These are phyloP conservation scores for Candolleomyces eurysporus DNA, from an alignment of 768 basidiomycete genomes.

Conservation along the genomic window DNA sequence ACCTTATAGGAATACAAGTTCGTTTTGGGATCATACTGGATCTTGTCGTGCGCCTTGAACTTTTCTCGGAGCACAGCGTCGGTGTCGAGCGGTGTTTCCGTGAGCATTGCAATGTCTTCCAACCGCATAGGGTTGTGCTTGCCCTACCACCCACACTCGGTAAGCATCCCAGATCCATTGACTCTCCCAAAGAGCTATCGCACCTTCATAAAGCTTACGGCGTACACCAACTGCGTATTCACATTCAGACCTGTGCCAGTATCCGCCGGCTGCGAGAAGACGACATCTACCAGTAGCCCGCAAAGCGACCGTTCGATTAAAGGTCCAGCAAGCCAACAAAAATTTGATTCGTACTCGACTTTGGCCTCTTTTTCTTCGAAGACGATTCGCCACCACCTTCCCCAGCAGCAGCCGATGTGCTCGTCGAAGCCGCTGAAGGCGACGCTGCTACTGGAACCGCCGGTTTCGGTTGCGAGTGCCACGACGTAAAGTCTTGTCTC, in stretches of 20 bases:
- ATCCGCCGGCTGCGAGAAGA: conserved; percentile 87
- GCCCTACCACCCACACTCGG: conserved; percentile 32
- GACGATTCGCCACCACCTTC: conserved; percentile 26
- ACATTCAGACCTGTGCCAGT: conserved; percentile 78
- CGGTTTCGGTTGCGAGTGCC: conserved; percentile 65
- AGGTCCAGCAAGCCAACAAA: conserved; percentile 6
- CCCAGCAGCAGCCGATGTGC: conserved; percentile 4
- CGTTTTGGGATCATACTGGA: conserved; percentile 79
- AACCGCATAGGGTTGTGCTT: conserved; percentile 81
- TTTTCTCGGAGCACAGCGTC: conserved; percentile 72
- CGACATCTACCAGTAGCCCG: conserved; percentile 50
- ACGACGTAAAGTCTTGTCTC: conserved; percentile 68
- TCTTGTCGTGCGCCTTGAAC: conserved; percentile 78
- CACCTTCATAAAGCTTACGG: conserved; percentile 80
- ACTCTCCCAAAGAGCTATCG: conserved; percentile 9
- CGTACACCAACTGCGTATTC: conserved; percentile 86
- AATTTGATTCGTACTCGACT: conserved; percentile 46
- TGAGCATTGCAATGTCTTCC: conserved; percentile 83
- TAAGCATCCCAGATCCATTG: background rate
- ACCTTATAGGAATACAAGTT: conserved; percentile 87
- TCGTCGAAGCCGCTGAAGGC: conserved; percentile 17
- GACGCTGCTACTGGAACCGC: conserved; percentile 17
- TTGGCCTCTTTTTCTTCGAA: conserved; percentile 59
- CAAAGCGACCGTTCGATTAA: conserved; percentile 7
- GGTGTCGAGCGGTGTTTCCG: conserved; percentile 72